A percentile compares a stretch with the other conserved stretches of the same genome.
Evolutionary conservation across 805 yeast genomes (phyloP).

Genomic region (Candida qinlingensis): DNA sequence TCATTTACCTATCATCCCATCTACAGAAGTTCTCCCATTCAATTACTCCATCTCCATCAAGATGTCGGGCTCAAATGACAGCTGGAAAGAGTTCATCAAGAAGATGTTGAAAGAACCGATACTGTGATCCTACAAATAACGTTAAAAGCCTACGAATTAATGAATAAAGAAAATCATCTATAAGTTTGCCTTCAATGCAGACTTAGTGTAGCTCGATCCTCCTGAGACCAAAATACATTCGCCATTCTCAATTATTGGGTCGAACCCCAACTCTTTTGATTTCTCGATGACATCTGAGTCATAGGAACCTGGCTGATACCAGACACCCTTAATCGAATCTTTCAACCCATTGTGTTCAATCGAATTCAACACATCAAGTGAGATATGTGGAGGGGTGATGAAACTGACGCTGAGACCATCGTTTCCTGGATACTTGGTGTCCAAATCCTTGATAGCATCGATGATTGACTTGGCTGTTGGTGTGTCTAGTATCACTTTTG

Average conservation of each 20-base stretch:
- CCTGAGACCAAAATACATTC: slow-evolving; percentile 74
- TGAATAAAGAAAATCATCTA: background rate
- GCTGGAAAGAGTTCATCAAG: slow-evolving; percentile 33
- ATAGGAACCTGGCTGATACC: slow-evolving; percentile 86
- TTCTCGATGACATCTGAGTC: slow-evolving; percentile 43
- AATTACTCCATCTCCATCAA: slow-evolving; percentile 38
- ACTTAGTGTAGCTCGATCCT: slow-evolving; percentile 26
- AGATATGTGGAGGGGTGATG: slow-evolving; percentile 68
- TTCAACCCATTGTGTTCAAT: slow-evolving; percentile 25
- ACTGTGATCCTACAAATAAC: background rate
- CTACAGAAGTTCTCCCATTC: slow-evolving; percentile 63
- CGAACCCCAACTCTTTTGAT: slow-evolving; percentile 30
- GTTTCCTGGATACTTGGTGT: slow-evolving; percentile 20
- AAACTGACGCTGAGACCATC: slow-evolving; percentile 59
- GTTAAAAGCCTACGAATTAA: too few relatives aligned
- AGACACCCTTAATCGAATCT: slow-evolving; percentile 45
- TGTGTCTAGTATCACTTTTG: slow-evolving; percentile 40
- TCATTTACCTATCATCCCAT: slow-evolving; percentile 71
- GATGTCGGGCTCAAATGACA: slow-evolving; percentile 23
- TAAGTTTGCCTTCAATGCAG: slow-evolving; percentile 1
- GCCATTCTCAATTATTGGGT: slow-evolving; percentile 40
- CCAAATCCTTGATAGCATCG: slow-evolving; percentile 20
- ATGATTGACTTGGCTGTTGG: slow-evolving; percentile 32
- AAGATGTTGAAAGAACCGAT: slow-evolving; percentile 32
- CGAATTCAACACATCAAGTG: slow-evolving; percentile 39